A percentile compares a stretch with the other conserved stretches of the same genome.
Evolutionary conservation across 306 rosid species (phyloP).

Genomic region (Cicer bijugum): DNA sequence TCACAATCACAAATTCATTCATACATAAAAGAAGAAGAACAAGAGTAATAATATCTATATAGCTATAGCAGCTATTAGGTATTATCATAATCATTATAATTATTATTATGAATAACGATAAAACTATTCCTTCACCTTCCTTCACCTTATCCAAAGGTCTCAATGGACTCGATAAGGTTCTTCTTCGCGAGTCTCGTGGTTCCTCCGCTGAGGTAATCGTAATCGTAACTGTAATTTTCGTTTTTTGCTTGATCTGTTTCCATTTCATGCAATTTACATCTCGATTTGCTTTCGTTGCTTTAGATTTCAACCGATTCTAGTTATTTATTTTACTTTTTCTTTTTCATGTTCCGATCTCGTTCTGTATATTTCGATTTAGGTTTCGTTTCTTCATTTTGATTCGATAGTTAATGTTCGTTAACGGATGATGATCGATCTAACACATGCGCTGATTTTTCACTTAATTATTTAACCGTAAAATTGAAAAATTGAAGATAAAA

Average conservation of each 20-base stretch:
- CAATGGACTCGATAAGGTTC: slow-evolving; percentile 74
- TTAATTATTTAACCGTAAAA: not conserved
- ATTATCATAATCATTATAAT: not conserved
- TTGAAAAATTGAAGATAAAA: not conserved
- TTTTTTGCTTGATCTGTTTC: slow-evolving; percentile 42
- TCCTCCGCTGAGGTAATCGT: slow-evolving; percentile 61
- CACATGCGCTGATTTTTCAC: not conserved
- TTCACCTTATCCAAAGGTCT: slow-evolving; percentile 59
- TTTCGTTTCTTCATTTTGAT: not conserved
- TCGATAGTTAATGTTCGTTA: not conserved
- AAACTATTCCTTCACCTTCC: slow-evolving; percentile 31
- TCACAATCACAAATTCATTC: not conserved
- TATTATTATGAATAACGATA: slow-evolving; percentile 40
- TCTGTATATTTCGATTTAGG: slow-evolving; percentile 34
- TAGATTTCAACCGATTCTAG: not conserved
- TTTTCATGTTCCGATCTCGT: slow-evolving; percentile 38
- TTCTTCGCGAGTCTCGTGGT: slow-evolving; percentile 70
- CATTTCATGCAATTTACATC: not conserved
- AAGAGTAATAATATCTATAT: not conserved
- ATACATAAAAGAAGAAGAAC: not conserved
- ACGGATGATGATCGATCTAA: slow-evolving; percentile 30
- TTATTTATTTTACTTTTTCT: not conserved
- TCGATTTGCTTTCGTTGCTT: slow-evolving; percentile 14
- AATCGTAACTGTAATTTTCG: not conserved
- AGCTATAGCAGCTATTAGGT: not conserved